Conservation (phyloP, 179 eudicot genomes). For the Patellifolia procumbens region DNA sequence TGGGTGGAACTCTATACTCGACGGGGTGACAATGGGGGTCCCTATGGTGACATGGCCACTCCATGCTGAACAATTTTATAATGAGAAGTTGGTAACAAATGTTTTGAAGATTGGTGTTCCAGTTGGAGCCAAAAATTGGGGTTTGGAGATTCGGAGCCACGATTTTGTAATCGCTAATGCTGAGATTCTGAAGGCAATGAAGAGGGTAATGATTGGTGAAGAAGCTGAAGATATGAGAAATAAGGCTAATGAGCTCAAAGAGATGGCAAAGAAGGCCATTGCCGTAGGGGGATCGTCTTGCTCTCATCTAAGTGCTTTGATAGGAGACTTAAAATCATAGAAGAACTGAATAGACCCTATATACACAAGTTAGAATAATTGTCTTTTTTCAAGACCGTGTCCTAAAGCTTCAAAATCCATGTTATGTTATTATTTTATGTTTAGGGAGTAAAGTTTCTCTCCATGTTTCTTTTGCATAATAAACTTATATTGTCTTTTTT, state of each 20-base stretch:
- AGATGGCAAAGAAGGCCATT: constrained; percentile 25
- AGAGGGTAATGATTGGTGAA: constrained; percentile 6
- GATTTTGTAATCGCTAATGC: background rate
- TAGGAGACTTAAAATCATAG: background rate
- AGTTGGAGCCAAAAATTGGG: constrained; percentile 28
- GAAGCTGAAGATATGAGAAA: constrained; percentile 26
- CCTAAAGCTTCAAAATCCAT: too few species aligned
- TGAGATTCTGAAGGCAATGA: constrained; percentile 13
- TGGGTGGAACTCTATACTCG: constrained; percentile 29
- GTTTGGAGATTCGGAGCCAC: background rate
- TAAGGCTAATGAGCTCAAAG: constrained; percentile 15
- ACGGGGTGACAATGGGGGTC: constrained; percentile 26
- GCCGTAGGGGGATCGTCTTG: background rate
- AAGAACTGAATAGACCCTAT: background rate
- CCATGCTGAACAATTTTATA: constrained; percentile 39
- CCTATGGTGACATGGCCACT: constrained; percentile 46
- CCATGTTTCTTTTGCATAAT: too few species aligned
- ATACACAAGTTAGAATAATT: too few species aligned
- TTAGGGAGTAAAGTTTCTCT: too few species aligned
- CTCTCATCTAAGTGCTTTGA: background rate
- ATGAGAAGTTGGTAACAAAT: constrained; percentile 32
- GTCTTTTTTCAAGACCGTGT: too few species aligned
- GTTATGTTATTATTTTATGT: too few species aligned
- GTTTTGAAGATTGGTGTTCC: constrained; percentile 34
- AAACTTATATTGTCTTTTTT: too few species aligned